Percentiles rank a stretch among this genome's conserved stretches.
Conservation (phyloP, 1,284 basidiomycete genomes). For the Puccinia horiana region DNA sequence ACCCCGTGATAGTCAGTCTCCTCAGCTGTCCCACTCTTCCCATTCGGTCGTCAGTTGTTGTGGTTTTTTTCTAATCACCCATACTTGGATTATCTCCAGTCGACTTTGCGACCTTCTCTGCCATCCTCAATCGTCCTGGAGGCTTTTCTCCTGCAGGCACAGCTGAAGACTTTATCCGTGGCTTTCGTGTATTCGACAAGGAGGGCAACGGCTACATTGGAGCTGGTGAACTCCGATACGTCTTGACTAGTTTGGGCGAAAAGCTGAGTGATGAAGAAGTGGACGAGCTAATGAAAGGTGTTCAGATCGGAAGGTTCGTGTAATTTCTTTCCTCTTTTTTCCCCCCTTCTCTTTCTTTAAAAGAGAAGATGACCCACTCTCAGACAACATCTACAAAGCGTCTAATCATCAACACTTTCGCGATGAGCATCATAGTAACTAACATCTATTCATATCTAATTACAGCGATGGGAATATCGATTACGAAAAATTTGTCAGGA, state of each 20-base stretch:
- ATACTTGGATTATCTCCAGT: conserved; percentile 50
- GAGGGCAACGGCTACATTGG: conserved; percentile 96
- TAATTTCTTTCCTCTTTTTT: conserved; percentile 7
- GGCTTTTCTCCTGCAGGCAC: conserved; percentile 95
- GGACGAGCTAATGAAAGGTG: conserved; percentile 93
- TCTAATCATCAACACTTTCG: background rate
- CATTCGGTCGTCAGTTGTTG: too few relatives aligned
- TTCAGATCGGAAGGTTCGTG: conserved; percentile 69
- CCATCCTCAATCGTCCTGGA: conserved; percentile 89
- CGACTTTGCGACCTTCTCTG: conserved; percentile 68
- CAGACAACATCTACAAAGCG: background rate
- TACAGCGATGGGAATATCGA: conserved; percentile 91
- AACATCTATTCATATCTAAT: background rate
- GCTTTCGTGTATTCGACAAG: conserved; percentile 99
- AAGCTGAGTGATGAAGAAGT: conserved; percentile 98
- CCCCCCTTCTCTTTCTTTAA: background rate
- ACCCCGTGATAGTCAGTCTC: conserved; percentile 71
- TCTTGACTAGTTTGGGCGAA: conserved; percentile 92
- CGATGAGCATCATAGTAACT: conserved; percentile 9
- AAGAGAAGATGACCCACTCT: background rate
- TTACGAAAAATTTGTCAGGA: conserved; percentile 92
- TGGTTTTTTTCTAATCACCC: background rate
- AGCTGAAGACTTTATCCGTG: conserved; percentile 98
- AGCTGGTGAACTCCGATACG: conserved; percentile 85
- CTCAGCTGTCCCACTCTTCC: background rate